Evolutionary conservation across 805 yeast genomes (phyloP).

Genomic region (Monosporozyma unispora): DNA sequence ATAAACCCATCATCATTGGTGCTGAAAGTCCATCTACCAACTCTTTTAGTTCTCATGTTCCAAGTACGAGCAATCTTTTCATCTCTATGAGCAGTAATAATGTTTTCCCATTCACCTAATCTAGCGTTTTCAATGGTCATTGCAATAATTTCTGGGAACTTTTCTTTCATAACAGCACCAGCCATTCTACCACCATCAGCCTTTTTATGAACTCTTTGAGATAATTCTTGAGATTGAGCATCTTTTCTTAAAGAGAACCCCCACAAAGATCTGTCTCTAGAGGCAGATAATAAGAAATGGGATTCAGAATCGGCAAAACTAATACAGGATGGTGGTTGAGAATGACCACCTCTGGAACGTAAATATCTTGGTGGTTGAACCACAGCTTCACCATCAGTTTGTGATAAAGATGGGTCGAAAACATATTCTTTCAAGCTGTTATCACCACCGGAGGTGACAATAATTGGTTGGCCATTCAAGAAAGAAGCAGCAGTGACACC

Average conservation of each 20-base stretch:
- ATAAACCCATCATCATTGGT: constrained; percentile 76
- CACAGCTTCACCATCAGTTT: constrained; percentile 39
- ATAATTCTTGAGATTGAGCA: constrained; percentile 89
- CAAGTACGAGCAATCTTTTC: constrained; percentile 84
- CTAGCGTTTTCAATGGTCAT: constrained; percentile 67
- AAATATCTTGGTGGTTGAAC: constrained; percentile 85
- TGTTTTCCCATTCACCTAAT: constrained; percentile 88
- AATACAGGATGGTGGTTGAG: constrained; percentile 75
- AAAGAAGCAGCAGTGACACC: constrained; percentile 70
- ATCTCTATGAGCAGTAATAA: constrained; percentile 80
- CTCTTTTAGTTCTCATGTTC: constrained; percentile 69
- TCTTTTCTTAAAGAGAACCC: constrained; percentile 87
- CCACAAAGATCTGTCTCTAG: constrained; percentile 84
- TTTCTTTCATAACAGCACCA: constrained; percentile 54
- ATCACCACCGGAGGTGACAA: constrained; percentile 86
- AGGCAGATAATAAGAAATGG: constrained; percentile 79
- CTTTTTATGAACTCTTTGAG: constrained; percentile 55
- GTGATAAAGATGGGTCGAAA: constrained; percentile 82
- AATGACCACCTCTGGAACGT: constrained; percentile 96
- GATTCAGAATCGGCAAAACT: constrained; percentile 71
- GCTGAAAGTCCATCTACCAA: constrained; percentile 61
- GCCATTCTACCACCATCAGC: constrained; percentile 42
- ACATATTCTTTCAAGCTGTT: constrained; percentile 83
- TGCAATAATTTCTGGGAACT: constrained; percentile 65
- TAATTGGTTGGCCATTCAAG: constrained; percentile 83